Percentiles rank a stretch among this genome's conserved stretches.
These are phyloP conservation scores for Sporothrix dimorphospora DNA, from an alignment of 2,329 filamentous ascomycete genomes.

Conservation along the genomic window DNA sequence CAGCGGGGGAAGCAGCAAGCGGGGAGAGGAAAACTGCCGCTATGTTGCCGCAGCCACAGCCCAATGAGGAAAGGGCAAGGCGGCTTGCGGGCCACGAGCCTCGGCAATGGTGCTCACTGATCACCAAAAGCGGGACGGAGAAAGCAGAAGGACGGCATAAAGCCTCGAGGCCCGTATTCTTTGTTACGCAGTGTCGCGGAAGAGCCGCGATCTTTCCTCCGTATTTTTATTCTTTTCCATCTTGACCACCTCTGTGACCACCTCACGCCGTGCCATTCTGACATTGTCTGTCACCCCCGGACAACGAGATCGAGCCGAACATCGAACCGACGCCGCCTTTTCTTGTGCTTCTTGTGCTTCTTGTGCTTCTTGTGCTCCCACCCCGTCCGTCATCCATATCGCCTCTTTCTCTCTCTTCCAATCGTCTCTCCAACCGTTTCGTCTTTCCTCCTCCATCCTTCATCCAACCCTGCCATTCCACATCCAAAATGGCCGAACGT, in stretches of 20 bases:
- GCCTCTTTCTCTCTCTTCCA: not conserved
- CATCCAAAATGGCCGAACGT: constrained; percentile 65
- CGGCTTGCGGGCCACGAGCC: constrained; percentile 18
- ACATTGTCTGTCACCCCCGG: constrained; percentile 4
- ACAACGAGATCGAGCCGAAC: not conserved
- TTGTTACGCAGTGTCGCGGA: not conserved
- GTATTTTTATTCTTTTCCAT: not conserved
- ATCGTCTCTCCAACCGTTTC: not conserved
- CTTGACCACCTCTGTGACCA: not conserved
- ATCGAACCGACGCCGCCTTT: constrained; percentile 15
- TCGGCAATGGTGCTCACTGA: constrained; percentile 22
- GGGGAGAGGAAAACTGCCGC: constrained; percentile 25
- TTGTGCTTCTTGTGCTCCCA: not conserved
- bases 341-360: not conserved
- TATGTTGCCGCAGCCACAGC: constrained; percentile 26
- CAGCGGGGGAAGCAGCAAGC: constrained; percentile 26
- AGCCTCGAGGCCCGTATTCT: not conserved
- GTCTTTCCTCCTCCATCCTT: not conserved
- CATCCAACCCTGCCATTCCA: not conserved
- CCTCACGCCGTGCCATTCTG: not conserved
- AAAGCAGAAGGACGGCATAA: not conserved
- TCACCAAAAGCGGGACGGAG: not conserved
- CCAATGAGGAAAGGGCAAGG: constrained; percentile 22
- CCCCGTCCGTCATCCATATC: not conserved
- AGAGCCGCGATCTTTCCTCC: not conserved